Evolutionary conservation across 495 filamentous ascomycete species (phyloP).

Genomic region (Tuber magnatum): DNA sequence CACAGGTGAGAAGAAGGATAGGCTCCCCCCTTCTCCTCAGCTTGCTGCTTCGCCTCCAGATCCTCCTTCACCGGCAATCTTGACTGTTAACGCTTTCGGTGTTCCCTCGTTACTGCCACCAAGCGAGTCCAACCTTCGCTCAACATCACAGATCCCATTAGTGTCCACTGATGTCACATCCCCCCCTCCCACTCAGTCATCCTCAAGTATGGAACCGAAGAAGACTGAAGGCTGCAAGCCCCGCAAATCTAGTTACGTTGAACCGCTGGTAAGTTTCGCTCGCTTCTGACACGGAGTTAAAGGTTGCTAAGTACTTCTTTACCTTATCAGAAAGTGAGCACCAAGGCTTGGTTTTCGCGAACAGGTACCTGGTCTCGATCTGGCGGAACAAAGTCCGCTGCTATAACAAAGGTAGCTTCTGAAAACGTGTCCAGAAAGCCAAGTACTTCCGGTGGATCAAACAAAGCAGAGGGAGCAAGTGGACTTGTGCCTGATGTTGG

Average conservation of each 20-base stretch:
- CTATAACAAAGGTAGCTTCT: slow-evolving; percentile 23
- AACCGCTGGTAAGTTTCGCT: slow-evolving; percentile 26
- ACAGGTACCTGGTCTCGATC: slow-evolving; percentile 34
- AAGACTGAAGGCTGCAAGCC: slow-evolving; percentile 17
- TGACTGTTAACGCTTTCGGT: slow-evolving; percentile 29
- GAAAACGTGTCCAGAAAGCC: slow-evolving; percentile 21
- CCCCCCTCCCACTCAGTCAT: slow-evolving; percentile 13
- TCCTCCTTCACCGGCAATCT: slow-evolving; percentile 31
- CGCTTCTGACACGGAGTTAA: slow-evolving; percentile 13
- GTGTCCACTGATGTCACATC: slow-evolving; percentile 15
- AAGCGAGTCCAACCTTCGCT: slow-evolving; percentile 26
- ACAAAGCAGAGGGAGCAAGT: slow-evolving; percentile 7
- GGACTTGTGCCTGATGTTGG: slow-evolving; percentile 5
- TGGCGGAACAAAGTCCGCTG: slow-evolving; percentile 23
- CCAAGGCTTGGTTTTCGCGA: slow-evolving; percentile 32
- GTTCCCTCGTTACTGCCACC: slow-evolving; percentile 21
- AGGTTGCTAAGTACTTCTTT: slow-evolving; percentile 11
- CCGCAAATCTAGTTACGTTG: slow-evolving; percentile 28
- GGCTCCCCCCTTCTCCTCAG: slow-evolving; percentile 24
- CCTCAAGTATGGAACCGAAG: slow-evolving; percentile 25
- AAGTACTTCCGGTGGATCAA: slow-evolving; percentile 15
- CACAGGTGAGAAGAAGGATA: slow-evolving; percentile 24
- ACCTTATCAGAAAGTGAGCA: slow-evolving; percentile 20
- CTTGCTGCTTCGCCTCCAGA: slow-evolving; percentile 12
- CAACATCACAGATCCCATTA: slow-evolving; percentile 11